These are phyloP conservation scores for Erodium trifolium DNA, from an alignment of 441 rosid genomes.

Conservation along the genomic window DNA sequence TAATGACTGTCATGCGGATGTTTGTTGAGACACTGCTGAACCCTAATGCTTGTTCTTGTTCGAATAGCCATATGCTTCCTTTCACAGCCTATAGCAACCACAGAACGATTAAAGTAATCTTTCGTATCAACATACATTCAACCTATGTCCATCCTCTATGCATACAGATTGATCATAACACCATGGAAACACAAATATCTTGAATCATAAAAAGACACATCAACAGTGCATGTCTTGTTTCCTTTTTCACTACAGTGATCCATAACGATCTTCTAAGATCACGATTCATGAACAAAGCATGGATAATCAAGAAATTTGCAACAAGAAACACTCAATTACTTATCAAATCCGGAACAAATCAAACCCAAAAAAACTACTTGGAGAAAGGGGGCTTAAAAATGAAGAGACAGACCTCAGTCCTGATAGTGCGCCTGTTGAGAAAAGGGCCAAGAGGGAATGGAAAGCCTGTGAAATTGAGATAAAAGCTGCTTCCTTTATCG, in stretches of 20 bases:
- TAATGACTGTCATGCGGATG: conserved; percentile 87
- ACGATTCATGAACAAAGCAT: no score
- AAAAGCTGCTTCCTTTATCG: conserved; percentile 40
- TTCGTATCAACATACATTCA: neutral
- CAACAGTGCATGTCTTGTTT: no score
- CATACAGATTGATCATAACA: neutral
- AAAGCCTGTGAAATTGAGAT: conserved; percentile 79
- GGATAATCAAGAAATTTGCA: neutral
- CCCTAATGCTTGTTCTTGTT: conserved; percentile 95
- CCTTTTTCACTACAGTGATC: no score
- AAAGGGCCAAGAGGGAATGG: conserved; percentile 99
- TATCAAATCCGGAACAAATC: no score
- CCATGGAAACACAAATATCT: neutral
- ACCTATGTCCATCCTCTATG: neutral
- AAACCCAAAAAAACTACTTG: no score
- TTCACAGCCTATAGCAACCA: conserved; percentile 49
- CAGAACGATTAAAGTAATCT: neutral
- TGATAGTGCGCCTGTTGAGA: conserved; percentile 72
- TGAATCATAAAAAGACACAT: neutral
- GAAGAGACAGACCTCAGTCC: conserved; percentile 60
- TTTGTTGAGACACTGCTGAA: conserved; percentile 97
- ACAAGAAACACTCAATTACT: neutral
- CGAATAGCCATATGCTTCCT: conserved; percentile 86
- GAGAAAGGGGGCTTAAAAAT: no score
- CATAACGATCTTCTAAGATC: no score